Conservation (phyloP, 1,139 yeast genomes). For the Arxiozyma heterogenica region DNA sequence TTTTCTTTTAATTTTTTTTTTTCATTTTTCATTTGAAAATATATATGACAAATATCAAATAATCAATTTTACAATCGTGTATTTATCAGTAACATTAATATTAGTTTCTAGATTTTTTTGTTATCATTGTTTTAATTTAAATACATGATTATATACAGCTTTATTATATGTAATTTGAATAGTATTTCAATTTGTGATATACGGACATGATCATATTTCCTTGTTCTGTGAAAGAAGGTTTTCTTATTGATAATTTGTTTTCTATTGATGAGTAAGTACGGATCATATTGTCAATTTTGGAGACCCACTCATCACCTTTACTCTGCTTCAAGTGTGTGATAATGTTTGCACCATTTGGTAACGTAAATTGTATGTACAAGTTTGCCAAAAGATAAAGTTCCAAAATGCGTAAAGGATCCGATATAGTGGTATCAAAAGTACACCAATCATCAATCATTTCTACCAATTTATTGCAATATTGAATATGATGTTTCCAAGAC, state of each 20-base stretch:
- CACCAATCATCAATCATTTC: constrained; percentile 17
- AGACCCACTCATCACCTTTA: constrained; percentile 8
- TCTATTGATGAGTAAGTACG: background rate
- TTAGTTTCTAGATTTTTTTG: background rate
- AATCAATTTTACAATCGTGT: too few species aligned
- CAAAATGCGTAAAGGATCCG: constrained; percentile 9
- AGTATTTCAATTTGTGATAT: constrained; percentile 6
- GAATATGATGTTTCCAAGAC: constrained; percentile 44
- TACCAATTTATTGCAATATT: constrained; percentile 13
- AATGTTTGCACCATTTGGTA: constrained; percentile 20
- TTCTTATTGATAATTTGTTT: constrained; percentile 6
- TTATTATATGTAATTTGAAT: background rate
- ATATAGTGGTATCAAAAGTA: background rate
- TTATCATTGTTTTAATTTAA: background rate
- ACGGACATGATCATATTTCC: constrained; percentile 19
- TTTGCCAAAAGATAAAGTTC: constrained; percentile 22
- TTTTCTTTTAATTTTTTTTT: too few species aligned
- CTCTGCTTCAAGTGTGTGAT: constrained; percentile 11
- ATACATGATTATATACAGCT: background rate
- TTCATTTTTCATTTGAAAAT: too few species aligned
- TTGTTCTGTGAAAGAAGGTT: constrained; percentile 19
- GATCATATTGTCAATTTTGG: background rate
- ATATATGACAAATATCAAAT: too few species aligned
- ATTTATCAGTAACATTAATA: too few species aligned
- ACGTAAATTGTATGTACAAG: constrained; percentile 19